These are phyloP conservation scores for Ophiostoma tasmaniense DNA, from an alignment of 2,329 filamentous ascomycete genomes.

Conservation along the genomic window DNA sequence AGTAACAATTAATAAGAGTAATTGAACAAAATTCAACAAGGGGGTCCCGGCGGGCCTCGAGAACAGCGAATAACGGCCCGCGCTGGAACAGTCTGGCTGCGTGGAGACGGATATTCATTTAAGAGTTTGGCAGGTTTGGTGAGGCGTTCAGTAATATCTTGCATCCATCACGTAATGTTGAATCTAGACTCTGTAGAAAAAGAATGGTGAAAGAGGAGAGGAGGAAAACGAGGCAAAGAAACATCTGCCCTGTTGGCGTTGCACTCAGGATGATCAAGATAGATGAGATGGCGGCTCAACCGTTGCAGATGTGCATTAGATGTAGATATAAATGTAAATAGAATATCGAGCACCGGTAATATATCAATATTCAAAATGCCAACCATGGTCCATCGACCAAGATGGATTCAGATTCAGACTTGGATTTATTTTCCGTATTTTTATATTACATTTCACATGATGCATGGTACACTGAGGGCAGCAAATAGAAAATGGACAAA, in stretches of 20 bases:
- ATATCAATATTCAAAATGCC: neutral
- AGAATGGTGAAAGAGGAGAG: neutral
- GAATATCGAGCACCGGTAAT: neutral
- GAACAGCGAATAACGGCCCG: neutral
- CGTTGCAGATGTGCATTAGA: neutral
- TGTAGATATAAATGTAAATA: neutral
- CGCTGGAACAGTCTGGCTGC: neutral
- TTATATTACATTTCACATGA: conserved; percentile 3
- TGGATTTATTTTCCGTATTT: neutral
- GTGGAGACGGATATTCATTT: neutral
- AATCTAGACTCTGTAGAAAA: too few species aligned
- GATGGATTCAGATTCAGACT: neutral
- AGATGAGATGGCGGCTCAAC: neutral
- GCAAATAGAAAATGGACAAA: conserved; percentile 1
- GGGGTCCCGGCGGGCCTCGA: too few species aligned
- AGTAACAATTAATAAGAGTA: neutral
- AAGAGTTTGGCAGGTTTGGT: neutral
- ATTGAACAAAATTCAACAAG: neutral
- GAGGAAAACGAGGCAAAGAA: neutral
- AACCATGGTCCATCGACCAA: neutral
- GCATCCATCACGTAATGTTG: neutral
- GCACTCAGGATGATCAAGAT: neutral
- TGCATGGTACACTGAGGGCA: neutral
- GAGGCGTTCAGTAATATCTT: neutral
- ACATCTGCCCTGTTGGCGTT: neutral